Evolutionary conservation across 345 rosid genomes (phyloP), one percentile per base, ranked within the genome.

Genomic region (Gossypioides kirkii): DNA sequence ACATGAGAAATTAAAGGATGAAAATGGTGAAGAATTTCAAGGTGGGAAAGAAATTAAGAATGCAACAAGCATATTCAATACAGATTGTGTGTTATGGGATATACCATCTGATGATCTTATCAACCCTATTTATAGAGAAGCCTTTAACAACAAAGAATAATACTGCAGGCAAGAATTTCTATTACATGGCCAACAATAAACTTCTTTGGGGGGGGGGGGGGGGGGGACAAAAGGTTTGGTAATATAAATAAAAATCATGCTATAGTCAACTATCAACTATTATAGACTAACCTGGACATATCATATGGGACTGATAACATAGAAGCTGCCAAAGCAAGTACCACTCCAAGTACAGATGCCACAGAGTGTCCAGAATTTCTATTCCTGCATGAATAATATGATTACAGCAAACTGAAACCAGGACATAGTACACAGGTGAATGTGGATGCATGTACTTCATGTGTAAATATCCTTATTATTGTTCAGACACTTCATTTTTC

Each of bases 241-340:
- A 59, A 63, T 78, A 76, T 78, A 82, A 82, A 82, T 80, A 75
- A 75, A 70, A 80, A 58, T 62, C 41, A 49, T 69, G 75, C 63
- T 66, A 74, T 22, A 23, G 59, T 70, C n/a, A n/a, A n/a, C n/a
- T n/a, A n/a, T 55, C 6, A 55, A 55, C 13, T 68, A 56, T 13
- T 14, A 63, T 41, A 65, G 68, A 79, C 88, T 65, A 22, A 95
- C 99, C 99, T 80, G 84, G 98, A 98, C 92, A 95, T 92, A 79
- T 95, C 99, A 81, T 95, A 95, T 68, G 99, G 97, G 71, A 91
- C 96, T 70, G 99, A 95, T 73, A 95, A 80, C 71, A 91, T 98
- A 56, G 98, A 88, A 81, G 99, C 99, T 22, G 85, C 93, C 83
- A 95, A 84, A 74, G 98, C 99, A 80, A 95, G 99, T 76, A 92